Percentiles rank a stretch among this genome's conserved stretches.
These are phyloP conservation scores for Sarocladium oryzae DNA, from an alignment of 2,329 filamentous ascomycete species.

Conservation along the genomic window DNA sequence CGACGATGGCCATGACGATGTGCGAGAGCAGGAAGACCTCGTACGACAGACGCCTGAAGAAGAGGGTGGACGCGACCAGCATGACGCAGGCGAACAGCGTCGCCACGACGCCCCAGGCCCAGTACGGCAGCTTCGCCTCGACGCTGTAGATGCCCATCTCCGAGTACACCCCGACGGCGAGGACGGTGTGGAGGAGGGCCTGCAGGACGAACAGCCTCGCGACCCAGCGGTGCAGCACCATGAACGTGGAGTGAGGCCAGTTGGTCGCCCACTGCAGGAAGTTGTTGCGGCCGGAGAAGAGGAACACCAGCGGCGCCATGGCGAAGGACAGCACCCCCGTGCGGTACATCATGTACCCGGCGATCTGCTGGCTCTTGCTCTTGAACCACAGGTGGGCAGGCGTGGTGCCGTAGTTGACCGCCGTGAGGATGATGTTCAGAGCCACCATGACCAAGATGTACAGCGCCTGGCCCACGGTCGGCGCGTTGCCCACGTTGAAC, in stretches of 20 bases:
- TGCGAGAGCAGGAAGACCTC: constrained; percentile 36
- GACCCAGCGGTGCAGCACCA: constrained; percentile 41
- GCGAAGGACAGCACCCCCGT: constrained; percentile 34
- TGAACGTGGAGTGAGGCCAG: constrained; percentile 38
- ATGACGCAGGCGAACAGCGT: constrained; percentile 24
- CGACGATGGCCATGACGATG: constrained; percentile 29
- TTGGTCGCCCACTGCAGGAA: constrained; percentile 41
- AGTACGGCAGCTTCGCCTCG: constrained; percentile 25
- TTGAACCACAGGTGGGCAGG: constrained; percentile 18
- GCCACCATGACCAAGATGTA: constrained; percentile 34
- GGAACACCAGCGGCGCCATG: constrained; percentile 33
- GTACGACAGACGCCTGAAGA: constrained; percentile 26
- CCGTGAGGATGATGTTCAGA: constrained; percentile 29
- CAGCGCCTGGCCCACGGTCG: constrained; percentile 35
- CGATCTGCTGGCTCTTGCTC: constrained; percentile 20
- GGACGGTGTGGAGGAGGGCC: constrained; percentile 38
- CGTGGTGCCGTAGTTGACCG: constrained; percentile 23
- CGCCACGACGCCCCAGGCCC: constrained; percentile 35
- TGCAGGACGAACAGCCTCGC: constrained; percentile 38
- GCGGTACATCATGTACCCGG: constrained; percentile 30
- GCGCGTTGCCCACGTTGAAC: constrained; percentile 20
- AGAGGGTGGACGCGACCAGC: constrained; percentile 21
- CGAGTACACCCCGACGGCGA: constrained; percentile 26
- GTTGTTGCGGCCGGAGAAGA: constrained; percentile 41
- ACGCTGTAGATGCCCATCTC: constrained; percentile 19